Evolutionary conservation across 306 rosid species (phyloP), one percentile per base, ranked within the genome.

Genomic region (Vigna trinervia): DNA sequence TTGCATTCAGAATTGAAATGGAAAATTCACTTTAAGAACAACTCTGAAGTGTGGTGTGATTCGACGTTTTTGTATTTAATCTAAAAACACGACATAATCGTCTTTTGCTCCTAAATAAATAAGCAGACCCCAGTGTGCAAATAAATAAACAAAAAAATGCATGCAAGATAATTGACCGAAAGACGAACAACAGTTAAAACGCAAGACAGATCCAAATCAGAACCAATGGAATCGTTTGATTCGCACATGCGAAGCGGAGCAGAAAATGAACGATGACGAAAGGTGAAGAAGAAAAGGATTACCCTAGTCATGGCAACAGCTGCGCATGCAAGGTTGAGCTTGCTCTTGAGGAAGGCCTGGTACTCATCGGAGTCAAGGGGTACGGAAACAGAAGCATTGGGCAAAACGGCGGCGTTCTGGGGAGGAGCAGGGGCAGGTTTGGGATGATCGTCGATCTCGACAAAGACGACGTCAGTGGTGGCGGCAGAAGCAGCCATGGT

Each of bases 271-370:
- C 15, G 12, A 11, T 10, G 12, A 15, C 30, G 12, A 11, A 14
- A 26, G 15, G 20, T 45, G 32, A 17, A 72, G 7, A 57, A 28
- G 45, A 4, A 14, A 46, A 15, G 12, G 54, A 71, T 73, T 83
- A 94, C 97, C 88, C 97, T 84, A 72, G 96, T 76, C 83, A 91
- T 46, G 36, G 98, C 98, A 8, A 92, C 96, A 1, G 97, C 98
- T 45, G 96, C 96, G 23, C 98, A 94, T 13, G 98, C 98, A 32
- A 89, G 91, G 68, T 90, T 81, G 83, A 94, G 97, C 81, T 90
- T 86, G 89, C 84, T 90, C 88, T 94, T 94, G 51, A 94, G 93
- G 32, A 89, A 81, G n/a, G 92, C 94, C 70, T 88, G 97, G 59
- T 92, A 94, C 15, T 90, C 92, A 17, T 87, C 91, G 3, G 97